phyloP scores from a whole-genome alignment of 2,329 filamentous ascomycete genomes.

The Cercospora sp. region DNA sequence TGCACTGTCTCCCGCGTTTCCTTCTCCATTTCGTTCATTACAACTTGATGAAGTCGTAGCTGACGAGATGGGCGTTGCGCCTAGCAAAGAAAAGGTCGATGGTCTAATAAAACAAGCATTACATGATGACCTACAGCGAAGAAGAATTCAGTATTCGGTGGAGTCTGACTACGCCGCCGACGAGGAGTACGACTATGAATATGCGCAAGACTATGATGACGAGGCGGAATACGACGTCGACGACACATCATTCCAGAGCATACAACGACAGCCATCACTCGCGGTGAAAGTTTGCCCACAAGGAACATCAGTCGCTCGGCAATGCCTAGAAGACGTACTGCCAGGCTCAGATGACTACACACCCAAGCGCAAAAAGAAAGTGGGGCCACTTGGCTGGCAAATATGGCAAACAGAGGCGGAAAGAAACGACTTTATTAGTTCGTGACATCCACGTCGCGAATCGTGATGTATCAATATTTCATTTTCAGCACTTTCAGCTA shows the following conservation, averaged over 20 bases:
- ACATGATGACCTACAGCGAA: not conserved
- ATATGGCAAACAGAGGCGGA: conserved; percentile 19
- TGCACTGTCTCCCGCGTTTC: not conserved
- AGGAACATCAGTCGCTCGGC: conserved; percentile 1
- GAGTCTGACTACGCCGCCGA: not conserved
- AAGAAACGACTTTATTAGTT: conserved; percentile 24
- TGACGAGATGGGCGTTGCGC: conserved; percentile 3
- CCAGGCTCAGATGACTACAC: conserved; percentile 13
- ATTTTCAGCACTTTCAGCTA: not conserved
- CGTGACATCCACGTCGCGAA: not conserved
- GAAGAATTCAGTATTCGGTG: not conserved
- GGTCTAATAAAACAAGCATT: not conserved
- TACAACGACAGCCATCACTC: not conserved
- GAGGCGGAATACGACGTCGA: not conserved
- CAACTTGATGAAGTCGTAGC: not conserved
- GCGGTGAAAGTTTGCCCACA: not conserved
- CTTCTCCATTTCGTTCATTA: not conserved
- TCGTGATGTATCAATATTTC: not conserved
- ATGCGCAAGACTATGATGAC: conserved; percentile 4
- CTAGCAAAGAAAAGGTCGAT: not conserved
- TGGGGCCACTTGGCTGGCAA: conserved; percentile 11
- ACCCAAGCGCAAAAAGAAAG: not conserved
- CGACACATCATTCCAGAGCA: not conserved
- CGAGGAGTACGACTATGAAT: not conserved
- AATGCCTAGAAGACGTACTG: conserved; percentile 13